phyloP scores from a whole-genome alignment of 1,139 yeast genomes.

The Candida neerlandica region DNA sequence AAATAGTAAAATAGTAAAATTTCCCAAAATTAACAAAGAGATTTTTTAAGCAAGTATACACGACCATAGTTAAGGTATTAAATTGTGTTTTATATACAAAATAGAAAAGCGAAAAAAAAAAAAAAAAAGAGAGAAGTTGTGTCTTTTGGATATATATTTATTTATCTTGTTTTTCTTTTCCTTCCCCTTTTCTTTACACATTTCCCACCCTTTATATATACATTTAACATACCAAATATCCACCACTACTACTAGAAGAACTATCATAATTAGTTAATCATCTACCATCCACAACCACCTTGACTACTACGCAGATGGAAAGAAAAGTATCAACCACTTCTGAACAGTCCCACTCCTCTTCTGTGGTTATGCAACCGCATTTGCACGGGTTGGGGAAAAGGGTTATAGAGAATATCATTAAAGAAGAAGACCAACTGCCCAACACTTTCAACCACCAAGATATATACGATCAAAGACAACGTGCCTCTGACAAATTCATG shows the following conservation, averaged over 20 bases:
- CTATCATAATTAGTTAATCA: too few species aligned
- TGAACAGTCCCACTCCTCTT: conserved; percentile 25
- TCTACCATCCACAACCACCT: not conserved
- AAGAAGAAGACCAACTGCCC: conserved; percentile 19
- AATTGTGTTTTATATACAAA: too few species aligned
- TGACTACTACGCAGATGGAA: conserved; percentile 17
- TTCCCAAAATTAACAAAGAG: too few species aligned
- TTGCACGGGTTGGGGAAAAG: conserved; percentile 33
- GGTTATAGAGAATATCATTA: conserved; percentile 29
- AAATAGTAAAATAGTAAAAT: too few species aligned
- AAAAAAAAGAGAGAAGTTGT: not conserved
- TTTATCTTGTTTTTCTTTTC: not conserved
- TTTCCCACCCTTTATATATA: not conserved
- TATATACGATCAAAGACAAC: conserved; percentile 39
- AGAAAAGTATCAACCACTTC: conserved; percentile 29
- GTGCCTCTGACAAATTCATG: conserved; percentile 23
- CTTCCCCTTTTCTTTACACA: not conserved
- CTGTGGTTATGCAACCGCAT: conserved; percentile 35
- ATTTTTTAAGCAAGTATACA: too few species aligned
- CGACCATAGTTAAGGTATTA: too few species aligned
- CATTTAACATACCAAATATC: not conserved
- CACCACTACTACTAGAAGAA: not conserved
- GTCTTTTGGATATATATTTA: not conserved
- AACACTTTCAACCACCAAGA: conserved; percentile 36
- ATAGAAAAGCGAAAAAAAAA: not conserved